Base-by-base conservation (phyloP, 73 alveolate genomes). In the Stentor coeruleus region DNA sequence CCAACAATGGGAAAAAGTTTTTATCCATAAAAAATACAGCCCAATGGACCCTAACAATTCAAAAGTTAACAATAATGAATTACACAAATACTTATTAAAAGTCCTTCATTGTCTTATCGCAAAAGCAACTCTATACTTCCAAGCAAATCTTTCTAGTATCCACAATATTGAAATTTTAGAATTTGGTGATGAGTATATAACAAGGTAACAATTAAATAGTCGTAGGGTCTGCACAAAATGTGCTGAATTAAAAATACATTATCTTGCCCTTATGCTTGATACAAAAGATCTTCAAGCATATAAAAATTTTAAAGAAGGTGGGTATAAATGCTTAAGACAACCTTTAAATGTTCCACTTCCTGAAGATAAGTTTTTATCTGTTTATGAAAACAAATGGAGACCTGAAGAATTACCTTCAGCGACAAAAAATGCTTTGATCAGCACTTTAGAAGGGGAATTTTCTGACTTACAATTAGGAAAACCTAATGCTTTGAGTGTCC, bases 1-100 rank as follows among this genome's bases (percentile, higher is more conserved):
- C 2, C 79, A 66, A 31, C 79, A 66, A 66, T 66, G 79, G 41
- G 79, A 66, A 66, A 66, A 66, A 66, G 37, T 66, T 20, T 66
- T 66, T 2, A 20, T 20, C 39, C 40, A 66, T 31, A 66, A 66
- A 2, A 66, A 66, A 2, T 66, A 26, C 37, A 20, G 40, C 41
- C 79, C 79, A 66, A 66, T 66, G n/a, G n/a, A 20, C 41, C 79
- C n/a, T 1, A 66, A 31, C 37, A 66, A 66, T 33, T 66, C 79
- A 0, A 20, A 1, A 1, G 79, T 28, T 26, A 40, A 66, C 33
- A 20, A 33, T 33, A 66, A 66, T 66, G 40, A 20, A 20, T 40
- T 66, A 20, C 37, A 66, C 2, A 66, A 31, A 33, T 66, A 66
- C 37, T 40, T 66, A 11, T 20, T 66, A 20, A 66, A 66, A 20